Conservation (phyloP, 176 grass and related monocot genomes). For the Lolium perenne region DNA sequence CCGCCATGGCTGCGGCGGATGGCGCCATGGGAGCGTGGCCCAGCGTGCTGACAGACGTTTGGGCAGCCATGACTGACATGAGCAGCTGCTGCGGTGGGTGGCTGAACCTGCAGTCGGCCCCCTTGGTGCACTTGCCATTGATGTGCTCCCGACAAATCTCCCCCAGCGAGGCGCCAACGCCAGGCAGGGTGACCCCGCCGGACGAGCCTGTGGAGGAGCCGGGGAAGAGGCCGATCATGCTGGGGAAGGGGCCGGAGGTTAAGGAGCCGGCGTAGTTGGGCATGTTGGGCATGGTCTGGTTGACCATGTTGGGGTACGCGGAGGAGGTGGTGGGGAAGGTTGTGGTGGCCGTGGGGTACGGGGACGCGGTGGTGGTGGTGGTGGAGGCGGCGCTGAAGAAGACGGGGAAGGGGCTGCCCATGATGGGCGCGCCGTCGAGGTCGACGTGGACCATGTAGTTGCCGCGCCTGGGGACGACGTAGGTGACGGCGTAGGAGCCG, state of each 20-base stretch:
- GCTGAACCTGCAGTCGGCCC: constrained; percentile 62
- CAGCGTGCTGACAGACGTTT: constrained; percentile 63
- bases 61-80: constrained; percentile 72
- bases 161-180: constrained; percentile 74
- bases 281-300: constrained; percentile 99
- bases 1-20: constrained; percentile 93
- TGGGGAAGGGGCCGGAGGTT: constrained; percentile 51
- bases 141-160: constrained; percentile 91
- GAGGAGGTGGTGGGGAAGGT: constrained; percentile 42
- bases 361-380: constrained; percentile 21
- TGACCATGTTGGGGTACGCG: constrained; percentile 81
- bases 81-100: constrained; percentile 86
- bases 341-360: not conserved
- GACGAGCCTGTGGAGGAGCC: constrained; percentile 49
- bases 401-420: constrained; percentile 95
- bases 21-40: constrained; percentile 76
- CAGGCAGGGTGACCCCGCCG: constrained; percentile 79
- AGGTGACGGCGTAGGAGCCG: constrained; percentile 79
- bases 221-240: constrained; percentile 64
- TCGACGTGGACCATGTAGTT: constrained; percentile 92
- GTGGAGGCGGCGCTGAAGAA: constrained; percentile 72
- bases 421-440: constrained; percentile 67
- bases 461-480: constrained; percentile 80
- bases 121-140: constrained; percentile 67
- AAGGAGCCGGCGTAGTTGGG: constrained; percentile 78